A percentile compares a stretch with the other conserved stretches of the same genome.
Conservation (phyloP, 257 asterid species). For the Solanum verrucosum region DNA sequence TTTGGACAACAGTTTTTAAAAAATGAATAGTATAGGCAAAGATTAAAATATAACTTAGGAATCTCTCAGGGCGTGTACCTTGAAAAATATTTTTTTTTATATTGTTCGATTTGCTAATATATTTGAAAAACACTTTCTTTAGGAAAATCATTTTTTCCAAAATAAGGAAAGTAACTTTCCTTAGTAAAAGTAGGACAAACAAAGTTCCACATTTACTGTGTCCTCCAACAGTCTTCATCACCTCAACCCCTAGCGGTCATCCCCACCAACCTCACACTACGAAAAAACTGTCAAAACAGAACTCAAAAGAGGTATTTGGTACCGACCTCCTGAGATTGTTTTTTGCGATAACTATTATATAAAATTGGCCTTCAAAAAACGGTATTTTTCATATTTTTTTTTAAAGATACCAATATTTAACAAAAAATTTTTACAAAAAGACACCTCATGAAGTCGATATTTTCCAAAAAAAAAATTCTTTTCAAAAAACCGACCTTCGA, state of each 20-base stretch:
- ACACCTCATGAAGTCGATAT: background rate
- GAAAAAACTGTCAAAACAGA: no score
- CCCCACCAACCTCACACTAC: background rate
- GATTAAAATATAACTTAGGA: background rate
- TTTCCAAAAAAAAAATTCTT: background rate
- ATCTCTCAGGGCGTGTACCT: background rate
- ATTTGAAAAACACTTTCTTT: background rate
- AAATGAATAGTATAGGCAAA: background rate
- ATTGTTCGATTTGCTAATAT: no score
- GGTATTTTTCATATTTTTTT: background rate
- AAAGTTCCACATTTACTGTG: background rate
- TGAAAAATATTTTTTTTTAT: no score
- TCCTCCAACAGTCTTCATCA: background rate
- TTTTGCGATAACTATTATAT: background rate
- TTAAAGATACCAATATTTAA: background rate
- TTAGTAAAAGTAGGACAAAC: no score
- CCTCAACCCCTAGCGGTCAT: background rate
- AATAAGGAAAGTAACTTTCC: background rate
- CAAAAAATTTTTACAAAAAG: background rate
- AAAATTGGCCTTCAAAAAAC: background rate
- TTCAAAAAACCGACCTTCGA: background rate
- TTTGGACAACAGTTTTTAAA: background rate
- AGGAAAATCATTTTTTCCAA: no score
- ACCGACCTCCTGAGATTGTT: background rate
- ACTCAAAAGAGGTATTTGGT: no score